These are phyloP conservation scores for Wickerhamiella sergipiensis DNA, from an alignment of 805 yeast species.

Conservation along the genomic window DNA sequence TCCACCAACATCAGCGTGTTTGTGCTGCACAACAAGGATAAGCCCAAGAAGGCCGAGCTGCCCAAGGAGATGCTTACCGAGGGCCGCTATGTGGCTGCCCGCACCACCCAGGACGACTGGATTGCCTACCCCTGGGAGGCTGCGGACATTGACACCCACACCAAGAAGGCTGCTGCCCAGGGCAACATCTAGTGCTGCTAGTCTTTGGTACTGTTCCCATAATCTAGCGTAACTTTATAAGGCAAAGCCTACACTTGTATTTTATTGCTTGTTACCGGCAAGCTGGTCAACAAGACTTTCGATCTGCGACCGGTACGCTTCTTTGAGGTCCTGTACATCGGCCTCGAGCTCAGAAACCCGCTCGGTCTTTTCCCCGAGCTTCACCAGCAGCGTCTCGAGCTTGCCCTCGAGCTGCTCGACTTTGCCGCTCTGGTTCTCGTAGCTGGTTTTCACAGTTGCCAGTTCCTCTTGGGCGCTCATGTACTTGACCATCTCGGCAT, in stretches of 20 bases:
- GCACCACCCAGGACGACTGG: constrained; percentile 67
- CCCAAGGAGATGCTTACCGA: constrained; percentile 48
- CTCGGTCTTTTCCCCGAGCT: constrained; percentile 81
- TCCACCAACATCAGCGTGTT: constrained; percentile 59
- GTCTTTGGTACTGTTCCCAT: too few species aligned
- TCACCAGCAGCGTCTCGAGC: constrained; percentile 34
- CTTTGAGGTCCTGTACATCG: constrained; percentile 82
- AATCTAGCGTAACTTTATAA: neutral
- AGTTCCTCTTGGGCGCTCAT: constrained; percentile 42
- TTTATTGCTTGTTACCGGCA: neutral
- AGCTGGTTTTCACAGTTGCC: constrained; percentile 22
- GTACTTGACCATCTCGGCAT: constrained; percentile 49
- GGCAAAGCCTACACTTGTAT: too few species aligned
- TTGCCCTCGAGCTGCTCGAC: constrained; percentile 37
- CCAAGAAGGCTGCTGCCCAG: constrained; percentile 48
- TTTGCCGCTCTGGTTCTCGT: constrained; percentile 23
- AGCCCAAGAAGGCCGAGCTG: constrained; percentile 64
- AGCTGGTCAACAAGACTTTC: constrained; percentile 59
- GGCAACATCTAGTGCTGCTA: constrained; percentile 41
- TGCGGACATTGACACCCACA: constrained; percentile 63
- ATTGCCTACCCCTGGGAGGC: constrained; percentile 90
- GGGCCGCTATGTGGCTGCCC: constrained; percentile 60
- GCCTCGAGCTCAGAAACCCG: constrained; percentile 71
- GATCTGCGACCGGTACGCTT: constrained; percentile 67
- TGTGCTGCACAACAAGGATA: constrained; percentile 73